These are phyloP conservation scores for Mycena haematopus DNA, from an alignment of 768 basidiomycete species.

Conservation along the genomic window DNA sequence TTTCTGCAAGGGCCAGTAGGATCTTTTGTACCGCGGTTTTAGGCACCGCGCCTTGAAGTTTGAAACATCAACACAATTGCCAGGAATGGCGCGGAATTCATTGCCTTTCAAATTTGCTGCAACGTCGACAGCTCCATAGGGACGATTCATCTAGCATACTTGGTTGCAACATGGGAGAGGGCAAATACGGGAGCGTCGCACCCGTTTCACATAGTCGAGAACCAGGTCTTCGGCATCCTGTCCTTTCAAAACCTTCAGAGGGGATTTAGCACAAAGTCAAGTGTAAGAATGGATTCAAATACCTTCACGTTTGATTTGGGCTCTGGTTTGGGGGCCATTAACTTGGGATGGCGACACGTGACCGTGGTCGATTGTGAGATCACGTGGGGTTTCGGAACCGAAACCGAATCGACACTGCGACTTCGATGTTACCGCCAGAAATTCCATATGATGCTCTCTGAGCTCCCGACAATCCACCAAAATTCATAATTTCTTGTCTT, in stretches of 20 bases:
- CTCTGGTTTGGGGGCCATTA: constrained; percentile 52
- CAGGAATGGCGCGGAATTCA: background rate
- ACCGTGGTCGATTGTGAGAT: too few species aligned
- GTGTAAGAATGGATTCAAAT: constrained; percentile 35
- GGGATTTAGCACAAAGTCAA: too few species aligned
- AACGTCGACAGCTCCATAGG: constrained; percentile 91
- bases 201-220: constrained; percentile 80
- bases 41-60: constrained; percentile 66
- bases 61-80: background rate
- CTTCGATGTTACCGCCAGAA: background rate
- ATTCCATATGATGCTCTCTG: too few species aligned
- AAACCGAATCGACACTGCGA: background rate
- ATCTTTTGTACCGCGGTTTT: constrained; percentile 89
- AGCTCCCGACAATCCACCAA: too few species aligned
- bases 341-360: background rate
- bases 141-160: constrained; percentile 80
- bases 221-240: constrained; percentile 82
- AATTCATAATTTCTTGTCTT: background rate
- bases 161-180: constrained; percentile 16
- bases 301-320: constrained; percentile 57
- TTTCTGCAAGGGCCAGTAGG: constrained; percentile 81
- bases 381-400: too few species aligned
- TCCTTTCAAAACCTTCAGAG: constrained; percentile 51
- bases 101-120: constrained; percentile 80
- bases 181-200: constrained; percentile 34